These are phyloP conservation scores for Eragrostis curvula DNA, from an alignment of 176 grass and related monocot genomes.

Conservation along the genomic window DNA sequence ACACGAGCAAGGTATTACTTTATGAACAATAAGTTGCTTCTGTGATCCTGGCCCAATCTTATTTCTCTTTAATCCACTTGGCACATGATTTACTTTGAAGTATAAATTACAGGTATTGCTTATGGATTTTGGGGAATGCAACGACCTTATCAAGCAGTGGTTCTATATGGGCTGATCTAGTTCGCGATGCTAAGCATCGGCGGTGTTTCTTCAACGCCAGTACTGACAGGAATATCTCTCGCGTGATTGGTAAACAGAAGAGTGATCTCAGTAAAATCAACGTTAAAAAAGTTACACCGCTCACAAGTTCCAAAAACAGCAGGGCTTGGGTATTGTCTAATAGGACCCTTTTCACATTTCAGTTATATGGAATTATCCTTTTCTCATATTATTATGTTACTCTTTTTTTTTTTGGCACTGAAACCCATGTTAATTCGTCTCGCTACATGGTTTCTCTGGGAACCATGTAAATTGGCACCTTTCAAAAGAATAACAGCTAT, in stretches of 20 bases:
- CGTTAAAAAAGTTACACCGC: constrained; percentile 16
- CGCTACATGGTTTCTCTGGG: too few relatives aligned
- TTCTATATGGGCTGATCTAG: constrained; percentile 56
- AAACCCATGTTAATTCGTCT: neutral
- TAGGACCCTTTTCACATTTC: neutral
- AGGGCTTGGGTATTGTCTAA: constrained; percentile 36
- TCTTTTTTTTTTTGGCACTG: neutral
- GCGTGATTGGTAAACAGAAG: constrained; percentile 30
- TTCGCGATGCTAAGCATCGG: constrained; percentile 48
- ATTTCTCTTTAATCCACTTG: neutral
- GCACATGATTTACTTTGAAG: constrained; percentile 20
- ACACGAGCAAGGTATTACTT: constrained; percentile 64
- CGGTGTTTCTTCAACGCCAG: constrained; percentile 62
- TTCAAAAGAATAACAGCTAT: constrained; percentile 12
- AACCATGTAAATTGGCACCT: neutral
- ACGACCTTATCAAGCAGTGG: constrained; percentile 44
- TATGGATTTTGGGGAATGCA: constrained; percentile 67
- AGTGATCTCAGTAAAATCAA: constrained; percentile 32
- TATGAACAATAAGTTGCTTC: constrained; percentile 15
- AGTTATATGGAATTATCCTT: neutral
- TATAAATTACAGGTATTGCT: constrained; percentile 55
- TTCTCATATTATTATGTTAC: constrained; percentile 14
- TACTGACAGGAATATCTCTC: constrained; percentile 42
- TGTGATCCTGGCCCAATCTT: neutral
- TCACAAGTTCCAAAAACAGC: constrained; percentile 31